Evolutionary conservation across 371 early-diverging fungal species (phyloP).

Genomic region (Saksenaea vasiformis): DNA sequence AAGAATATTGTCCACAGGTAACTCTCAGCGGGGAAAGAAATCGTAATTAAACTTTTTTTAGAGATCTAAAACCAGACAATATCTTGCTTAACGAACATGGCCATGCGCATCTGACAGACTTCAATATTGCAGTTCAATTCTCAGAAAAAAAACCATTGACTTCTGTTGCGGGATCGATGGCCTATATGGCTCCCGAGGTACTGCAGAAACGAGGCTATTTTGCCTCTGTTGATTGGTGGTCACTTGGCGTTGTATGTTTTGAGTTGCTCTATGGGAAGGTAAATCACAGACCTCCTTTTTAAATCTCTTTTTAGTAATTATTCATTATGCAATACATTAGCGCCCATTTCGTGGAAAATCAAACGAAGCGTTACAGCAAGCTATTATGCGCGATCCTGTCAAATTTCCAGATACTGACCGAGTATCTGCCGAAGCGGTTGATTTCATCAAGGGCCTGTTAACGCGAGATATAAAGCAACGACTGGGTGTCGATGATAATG

Average conservation of each 20-base stretch:
- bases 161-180: conserved; percentile 75
- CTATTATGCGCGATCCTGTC: conserved; percentile 62
- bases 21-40: neutral
- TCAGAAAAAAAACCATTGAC: conserved; percentile 56
- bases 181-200: conserved; percentile 81
- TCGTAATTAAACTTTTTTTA: conserved; percentile 12
- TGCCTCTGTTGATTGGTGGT: conserved; percentile 85
- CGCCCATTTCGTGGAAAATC: conserved; percentile 85
- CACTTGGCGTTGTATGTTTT: conserved; percentile 82
- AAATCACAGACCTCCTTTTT: conserved; percentile 12
- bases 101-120: conserved; percentile 86
- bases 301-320: conserved; percentile 1
- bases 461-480: conserved; percentile 62
- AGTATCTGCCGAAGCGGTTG: conserved; percentile 57
- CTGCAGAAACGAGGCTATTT: conserved; percentile 68
- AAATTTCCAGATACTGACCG: conserved; percentile 59
- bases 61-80: conserved; percentile 92
- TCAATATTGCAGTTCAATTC: conserved; percentile 79
- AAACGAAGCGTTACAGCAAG: conserved; percentile 71
- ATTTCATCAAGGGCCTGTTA: conserved; percentile 58
- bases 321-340: conserved; percentile 27
- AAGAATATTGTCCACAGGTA: conserved; percentile 61
- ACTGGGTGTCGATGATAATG: conserved; percentile 60
- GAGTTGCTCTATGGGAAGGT: conserved; percentile 80
- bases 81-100: conserved; percentile 82